Percentiles rank a stretch among this genome's conserved stretches.
Evolutionary conservation across 345 rosid species (phyloP).

Genomic region (Ceriops zippeliana): DNA sequence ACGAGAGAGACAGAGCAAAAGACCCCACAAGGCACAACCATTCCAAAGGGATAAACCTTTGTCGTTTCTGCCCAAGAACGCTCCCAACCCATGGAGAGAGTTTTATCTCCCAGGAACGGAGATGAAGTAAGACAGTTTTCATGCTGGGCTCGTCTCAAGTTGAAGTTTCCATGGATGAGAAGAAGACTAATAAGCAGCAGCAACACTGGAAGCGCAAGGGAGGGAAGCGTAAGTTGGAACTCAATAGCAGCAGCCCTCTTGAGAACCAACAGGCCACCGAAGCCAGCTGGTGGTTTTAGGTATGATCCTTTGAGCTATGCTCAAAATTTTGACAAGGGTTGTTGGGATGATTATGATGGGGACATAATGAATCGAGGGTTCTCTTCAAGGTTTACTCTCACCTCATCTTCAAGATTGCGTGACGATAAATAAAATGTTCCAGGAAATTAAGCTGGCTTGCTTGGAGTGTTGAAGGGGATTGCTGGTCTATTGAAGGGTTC

Average conservation of each 20-base stretch:
- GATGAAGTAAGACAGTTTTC: constrained; percentile 27
- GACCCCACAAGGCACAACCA: constrained; percentile 4
- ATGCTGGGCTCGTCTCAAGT: constrained; percentile 46
- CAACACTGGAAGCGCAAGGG: not conserved
- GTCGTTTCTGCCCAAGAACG: not conserved
- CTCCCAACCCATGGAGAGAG: constrained; percentile 22
- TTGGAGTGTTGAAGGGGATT: not conserved
- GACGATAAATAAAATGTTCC: constrained; percentile 13
- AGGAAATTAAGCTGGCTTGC: not conserved
- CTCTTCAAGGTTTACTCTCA: constrained; percentile 39
- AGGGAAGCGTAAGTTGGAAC: constrained; percentile 15
- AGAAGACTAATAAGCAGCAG: not conserved
- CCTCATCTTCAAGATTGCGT: constrained; percentile 25
- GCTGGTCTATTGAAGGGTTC: not conserved
- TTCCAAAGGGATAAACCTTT: constrained; percentile 4
- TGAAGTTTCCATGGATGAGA: constrained; percentile 36
- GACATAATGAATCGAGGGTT: constrained; percentile 31
- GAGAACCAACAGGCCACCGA: constrained; percentile 9
- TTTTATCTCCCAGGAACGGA: constrained; percentile 18
- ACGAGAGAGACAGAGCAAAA: not conserved
- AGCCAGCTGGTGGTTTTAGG: constrained; percentile 34
- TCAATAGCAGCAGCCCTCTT: constrained; percentile 16
- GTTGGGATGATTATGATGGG: constrained; percentile 28
- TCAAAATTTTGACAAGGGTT: constrained; percentile 44
- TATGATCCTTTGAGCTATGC: constrained; percentile 47